Conservation (phyloP, 1,139 yeast species). For the Pichia terricola region DNA sequence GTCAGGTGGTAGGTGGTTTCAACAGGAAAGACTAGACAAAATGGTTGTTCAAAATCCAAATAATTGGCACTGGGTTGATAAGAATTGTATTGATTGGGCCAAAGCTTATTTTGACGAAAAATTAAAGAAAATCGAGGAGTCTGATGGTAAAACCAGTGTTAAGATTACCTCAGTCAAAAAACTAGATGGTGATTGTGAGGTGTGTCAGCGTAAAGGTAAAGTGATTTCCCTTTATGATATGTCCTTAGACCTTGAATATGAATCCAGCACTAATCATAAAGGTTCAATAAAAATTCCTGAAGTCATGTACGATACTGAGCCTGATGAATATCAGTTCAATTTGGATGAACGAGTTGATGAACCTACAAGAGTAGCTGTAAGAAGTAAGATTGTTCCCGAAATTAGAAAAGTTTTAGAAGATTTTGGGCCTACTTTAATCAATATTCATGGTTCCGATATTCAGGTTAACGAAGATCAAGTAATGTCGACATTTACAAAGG, state of each 20-base stretch:
- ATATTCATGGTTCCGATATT: conserved; percentile 73
- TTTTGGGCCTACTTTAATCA: conserved; percentile 73
- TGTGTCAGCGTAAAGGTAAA: conserved; percentile 93
- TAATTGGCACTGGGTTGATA: conserved; percentile 98
- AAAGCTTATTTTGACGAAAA: conserved; percentile 59
- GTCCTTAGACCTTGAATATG: conserved; percentile 51
- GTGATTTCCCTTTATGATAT: conserved; percentile 87
- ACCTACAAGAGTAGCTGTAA: conserved; percentile 41
- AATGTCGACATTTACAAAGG: conserved; percentile 56
- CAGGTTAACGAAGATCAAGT: conserved; percentile 58
- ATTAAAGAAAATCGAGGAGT: conserved; percentile 26
- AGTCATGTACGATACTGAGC: conserved; percentile 86
- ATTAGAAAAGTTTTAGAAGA: conserved; percentile 48
- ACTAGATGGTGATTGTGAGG: conserved; percentile 93
- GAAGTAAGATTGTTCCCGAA: conserved; percentile 57
- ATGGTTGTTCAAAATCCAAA: conserved; percentile 73
- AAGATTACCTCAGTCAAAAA: conserved; percentile 43
- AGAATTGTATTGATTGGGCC: conserved; percentile 91
- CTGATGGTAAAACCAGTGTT: conserved; percentile 28
- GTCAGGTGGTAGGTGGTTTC: too few relatives aligned
- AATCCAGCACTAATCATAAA: conserved; percentile 36
- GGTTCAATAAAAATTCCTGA: conserved; percentile 86
- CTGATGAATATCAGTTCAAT: conserved; percentile 77
- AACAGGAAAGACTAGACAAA: conserved; percentile 6
- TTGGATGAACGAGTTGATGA: conserved; percentile 49